Base-by-base conservation (phyloP, 1,284 basidiomycete species). In the Flammula alnicola region DNA sequence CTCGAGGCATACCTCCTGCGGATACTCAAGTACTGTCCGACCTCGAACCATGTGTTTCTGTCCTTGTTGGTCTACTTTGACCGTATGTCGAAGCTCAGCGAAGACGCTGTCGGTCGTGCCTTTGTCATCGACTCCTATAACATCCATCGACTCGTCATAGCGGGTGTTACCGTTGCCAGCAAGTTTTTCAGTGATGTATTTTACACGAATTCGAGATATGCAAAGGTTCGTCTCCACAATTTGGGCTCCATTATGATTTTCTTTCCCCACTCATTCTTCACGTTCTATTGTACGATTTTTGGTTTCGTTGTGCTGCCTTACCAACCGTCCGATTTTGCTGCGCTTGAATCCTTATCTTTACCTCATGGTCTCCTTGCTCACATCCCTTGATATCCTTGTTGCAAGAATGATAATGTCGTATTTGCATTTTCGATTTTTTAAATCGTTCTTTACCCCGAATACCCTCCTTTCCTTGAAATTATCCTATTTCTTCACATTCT, bases 141-240 rank as follows among this genome's bases (percentile, higher is more conserved):
- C 64, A 91, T 99, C 20, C 96, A 99, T 71, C 83, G 94, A 25
- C 76, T 99, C 37, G 91, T 99, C 62, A 98, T 99, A 58, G 95
- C 96, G 1, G 96, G 96, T 3, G 91, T 99, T 20, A 98, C 96
- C 2, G 96, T 99, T 7, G 95, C 96, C 14, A 95, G 91, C 76
- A 99, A 99, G 70, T 99, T 99, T 69, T 98, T 98, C 69, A 94
- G 91, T 52, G 96, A 99, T 68, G 95, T 99, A 8, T 99, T 99
- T 65, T 98, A 99, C 73, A 98, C 96, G n/a, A 99, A 99, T 65
- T 98, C 95, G 23, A 81, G 96, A 29, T 99, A 99, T 67, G 96
- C 96, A 50, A 99, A 98, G 83, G 95, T 95, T 54, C 45, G 85
- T 76, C 46, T 10, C n/a, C 51, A 37, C 54, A 43, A 12, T 48